These are phyloP conservation scores for California macrophylla DNA, from an alignment of 441 rosid genomes.

Conservation along the genomic window DNA sequence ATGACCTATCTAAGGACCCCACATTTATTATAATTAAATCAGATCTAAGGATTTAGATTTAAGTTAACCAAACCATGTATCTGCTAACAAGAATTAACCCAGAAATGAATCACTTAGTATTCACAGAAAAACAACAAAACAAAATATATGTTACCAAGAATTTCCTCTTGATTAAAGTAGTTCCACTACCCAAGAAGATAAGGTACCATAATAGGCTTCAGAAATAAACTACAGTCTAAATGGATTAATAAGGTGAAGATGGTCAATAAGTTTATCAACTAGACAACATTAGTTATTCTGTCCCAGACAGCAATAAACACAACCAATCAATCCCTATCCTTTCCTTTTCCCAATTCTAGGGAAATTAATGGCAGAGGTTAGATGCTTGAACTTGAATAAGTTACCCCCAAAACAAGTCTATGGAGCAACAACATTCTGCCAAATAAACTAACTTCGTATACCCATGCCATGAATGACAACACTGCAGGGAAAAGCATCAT, in stretches of 20 bases:
- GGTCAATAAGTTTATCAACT: background rate
- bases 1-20: background rate
- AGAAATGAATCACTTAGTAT: background rate
- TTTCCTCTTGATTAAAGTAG: background rate
- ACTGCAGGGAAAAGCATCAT: constrained; percentile 1
- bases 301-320: constrained; percentile 2
- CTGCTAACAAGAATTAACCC: background rate
- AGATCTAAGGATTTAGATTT: background rate
- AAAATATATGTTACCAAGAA: background rate
- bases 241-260: background rate
- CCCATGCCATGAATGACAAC: background rate
- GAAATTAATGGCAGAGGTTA: constrained; percentile 1
- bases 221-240: background rate
- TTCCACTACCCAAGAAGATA: background rate
- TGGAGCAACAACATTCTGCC: background rate
- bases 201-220: background rate
- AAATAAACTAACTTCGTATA: background rate
- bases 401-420: background rate
- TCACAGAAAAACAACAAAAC: background rate
- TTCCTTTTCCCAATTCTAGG: background rate
- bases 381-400: background rate
- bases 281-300: background rate
- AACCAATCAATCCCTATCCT: background rate
- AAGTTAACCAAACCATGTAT: background rate
- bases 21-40: background rate